Evolutionary conservation across 495 filamentous ascomycete species (phyloP), one percentile per base, ranked within the genome.

Genomic region (Elasticomyces elasticus): DNA sequence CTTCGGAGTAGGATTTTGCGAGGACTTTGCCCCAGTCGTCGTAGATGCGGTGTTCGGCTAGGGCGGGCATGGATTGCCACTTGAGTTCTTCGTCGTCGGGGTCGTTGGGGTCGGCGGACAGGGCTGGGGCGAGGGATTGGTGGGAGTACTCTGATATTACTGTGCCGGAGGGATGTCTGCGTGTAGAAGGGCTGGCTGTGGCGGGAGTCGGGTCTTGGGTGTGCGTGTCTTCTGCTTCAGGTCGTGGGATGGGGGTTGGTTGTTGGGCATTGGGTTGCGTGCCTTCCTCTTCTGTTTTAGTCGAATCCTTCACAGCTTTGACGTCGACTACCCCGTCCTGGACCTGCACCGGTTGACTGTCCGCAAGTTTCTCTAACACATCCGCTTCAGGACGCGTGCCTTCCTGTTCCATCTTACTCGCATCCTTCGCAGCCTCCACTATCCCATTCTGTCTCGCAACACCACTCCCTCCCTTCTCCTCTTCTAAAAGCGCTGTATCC

Each of bases 51-150:
- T 88, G 87, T 17, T 86, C 83, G 6, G 88, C 92, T 55, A 86
- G 84, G 5, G 94, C 86, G 17, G 92, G 91, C 92, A 99, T 99
- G 1, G 76, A 74, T 70, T 95, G 86, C 92, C 92, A 99, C 23
- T 83, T 80, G 0, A 79, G 79, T 5, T 78, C 71, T 30, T 78
- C 68, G 6, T 75, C 68, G n/a, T 77, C 72, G 26, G 64, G 64
- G 10, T 67, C 66, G 7, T 70, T 64, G 46, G 75, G 26, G 23
- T 49, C 54, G n/a, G 27, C 70, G 26, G 61, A 69, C 35, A 77
- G 69, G 11, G 82, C 77, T 33, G 77, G 69, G 11, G 82, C 77
- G 12, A 94, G 73, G 57, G 84, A 81, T 70, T 95, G 90, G 64
- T 98, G 92, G 2, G 91, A 96, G 79, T 84, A 95, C 71, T 90